A percentile compares a stretch with the other conserved stretches of the same genome.
These are phyloP conservation scores for Asterochloris erici DNA, from an alignment of 139 green algal genomes.

Conservation along the genomic window DNA sequence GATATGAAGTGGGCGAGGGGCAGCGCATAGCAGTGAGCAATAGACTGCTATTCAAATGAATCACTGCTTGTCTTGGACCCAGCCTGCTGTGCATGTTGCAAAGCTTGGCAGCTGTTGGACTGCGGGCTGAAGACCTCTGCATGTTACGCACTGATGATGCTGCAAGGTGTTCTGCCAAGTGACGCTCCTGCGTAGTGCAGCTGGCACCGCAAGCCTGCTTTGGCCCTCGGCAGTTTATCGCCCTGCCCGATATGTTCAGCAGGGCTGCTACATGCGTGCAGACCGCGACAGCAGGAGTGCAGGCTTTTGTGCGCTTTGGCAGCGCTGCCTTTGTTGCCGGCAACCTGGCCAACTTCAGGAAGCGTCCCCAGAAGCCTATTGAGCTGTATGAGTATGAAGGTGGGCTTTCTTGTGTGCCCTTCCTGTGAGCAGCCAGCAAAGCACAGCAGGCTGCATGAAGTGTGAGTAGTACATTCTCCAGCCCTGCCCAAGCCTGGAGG, in stretches of 20 bases:
- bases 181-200: background rate
- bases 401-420: background rate
- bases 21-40: background rate
- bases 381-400: conserved; percentile 53
- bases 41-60: background rate
- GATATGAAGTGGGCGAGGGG: background rate
- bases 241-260: background rate
- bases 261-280: background rate
- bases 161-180: too few relatives aligned
- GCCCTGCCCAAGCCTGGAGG: background rate
- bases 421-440: background rate
- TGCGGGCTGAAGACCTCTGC: background rate
- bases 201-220: too few relatives aligned
- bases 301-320: conserved; percentile 41
- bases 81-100: background rate
- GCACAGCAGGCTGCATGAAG: too few relatives aligned
- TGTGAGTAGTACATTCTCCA: background rate
- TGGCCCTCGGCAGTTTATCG: background rate
- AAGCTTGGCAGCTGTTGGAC: background rate
- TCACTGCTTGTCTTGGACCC: too few relatives aligned
- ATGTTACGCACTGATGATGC: too few relatives aligned
- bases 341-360: conserved; percentile 45
- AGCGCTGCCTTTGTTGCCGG: conserved; percentile 52
- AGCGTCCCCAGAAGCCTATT: conserved; percentile 42
- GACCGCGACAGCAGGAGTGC: conserved; percentile 21